phyloP scores from a whole-genome alignment of 306 rosid species.

The Crotalaria pallida region DNA sequence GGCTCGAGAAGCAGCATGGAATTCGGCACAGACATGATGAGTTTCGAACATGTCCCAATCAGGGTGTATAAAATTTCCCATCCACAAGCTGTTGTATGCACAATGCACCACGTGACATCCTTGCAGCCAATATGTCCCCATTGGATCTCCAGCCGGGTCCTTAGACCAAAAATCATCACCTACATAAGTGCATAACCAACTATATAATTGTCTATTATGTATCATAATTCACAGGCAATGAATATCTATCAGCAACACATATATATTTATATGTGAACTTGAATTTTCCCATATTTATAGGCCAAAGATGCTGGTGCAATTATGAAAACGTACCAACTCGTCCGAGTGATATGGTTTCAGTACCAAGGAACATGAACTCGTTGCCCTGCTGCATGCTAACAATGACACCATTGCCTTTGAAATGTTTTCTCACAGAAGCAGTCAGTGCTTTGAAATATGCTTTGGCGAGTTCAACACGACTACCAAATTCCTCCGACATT shows the following conservation, averaged over 20 bases:
- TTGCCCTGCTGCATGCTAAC: constrained; percentile 83
- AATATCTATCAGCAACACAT: neutral
- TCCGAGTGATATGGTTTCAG: constrained; percentile 65
- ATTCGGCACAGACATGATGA: constrained; percentile 57
- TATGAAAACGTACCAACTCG: constrained; percentile 46
- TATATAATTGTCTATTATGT: no score
- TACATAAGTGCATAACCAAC: neutral
- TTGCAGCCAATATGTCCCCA: constrained; percentile 68
- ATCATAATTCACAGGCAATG: neutral
- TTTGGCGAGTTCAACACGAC: constrained; percentile 60
- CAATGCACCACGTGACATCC: constrained; percentile 86
- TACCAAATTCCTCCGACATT: constrained; percentile 65
- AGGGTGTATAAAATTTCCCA: constrained; percentile 72
- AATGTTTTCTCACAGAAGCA: constrained; percentile 51
- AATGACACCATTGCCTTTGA: constrained; percentile 75
- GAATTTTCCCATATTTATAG: neutral
- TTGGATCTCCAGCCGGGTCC: constrained; percentile 60
- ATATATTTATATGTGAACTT: neutral
- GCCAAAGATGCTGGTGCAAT: neutral
- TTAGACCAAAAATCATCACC: constrained; percentile 83
- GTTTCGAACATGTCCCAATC: constrained; percentile 93
- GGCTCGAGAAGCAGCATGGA: constrained; percentile 68
- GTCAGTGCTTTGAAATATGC: constrained; percentile 62
- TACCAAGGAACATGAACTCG: constrained; percentile 80
- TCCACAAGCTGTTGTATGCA: constrained; percentile 80